These are phyloP conservation scores for Ambrosiella cleistominuta DNA, from an alignment of 2,329 filamentous ascomycete genomes.

Conservation along the genomic window DNA sequence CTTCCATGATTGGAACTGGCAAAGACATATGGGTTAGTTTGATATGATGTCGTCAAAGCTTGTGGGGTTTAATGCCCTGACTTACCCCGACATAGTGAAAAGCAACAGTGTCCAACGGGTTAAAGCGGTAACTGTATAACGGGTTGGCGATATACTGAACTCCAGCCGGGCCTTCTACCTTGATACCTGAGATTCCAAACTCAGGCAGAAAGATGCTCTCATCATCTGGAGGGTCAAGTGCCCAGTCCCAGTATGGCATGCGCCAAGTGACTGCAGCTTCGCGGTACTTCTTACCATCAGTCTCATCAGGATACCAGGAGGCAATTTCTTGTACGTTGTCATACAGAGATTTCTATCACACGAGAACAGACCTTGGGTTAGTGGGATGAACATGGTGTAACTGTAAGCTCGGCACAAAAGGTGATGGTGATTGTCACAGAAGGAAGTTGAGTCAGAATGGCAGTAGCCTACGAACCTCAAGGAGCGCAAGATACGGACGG, in stretches of 20 bases:
- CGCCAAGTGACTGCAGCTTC: conserved; percentile 33
- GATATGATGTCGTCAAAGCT: not conserved
- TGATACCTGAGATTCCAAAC: conserved; percentile 31
- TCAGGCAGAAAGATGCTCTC: conserved; percentile 29
- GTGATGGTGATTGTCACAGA: not conserved
- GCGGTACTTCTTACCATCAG: conserved; percentile 31
- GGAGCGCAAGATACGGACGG: conserved; percentile 54
- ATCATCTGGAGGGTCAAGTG: conserved; percentile 29
- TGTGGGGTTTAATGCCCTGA: conserved; percentile 9
- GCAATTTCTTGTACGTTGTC: conserved; percentile 23
- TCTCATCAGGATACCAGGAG: conserved; percentile 28
- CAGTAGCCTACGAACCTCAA: conserved; percentile 28
- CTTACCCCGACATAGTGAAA: conserved; percentile 44
- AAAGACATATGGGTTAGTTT: conserved; percentile 5
- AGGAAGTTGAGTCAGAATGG: not conserved
- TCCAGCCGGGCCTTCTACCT: conserved; percentile 38
- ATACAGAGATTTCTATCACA: conserved; percentile 13
- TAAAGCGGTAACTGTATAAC: conserved; percentile 42
- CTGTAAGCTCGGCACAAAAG: not conserved
- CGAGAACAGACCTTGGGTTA: not conserved
- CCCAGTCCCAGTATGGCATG: conserved; percentile 45
- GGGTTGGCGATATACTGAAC: conserved; percentile 41
- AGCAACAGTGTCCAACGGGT: conserved; percentile 38
- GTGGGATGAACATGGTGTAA: not conserved
- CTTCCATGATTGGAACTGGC: conserved; percentile 39